Percentiles rank a stretch among this genome's conserved stretches.
These are phyloP conservation scores for Solanum bulbocastanum DNA, from an alignment of 257 asterid species.

Conservation along the genomic window DNA sequence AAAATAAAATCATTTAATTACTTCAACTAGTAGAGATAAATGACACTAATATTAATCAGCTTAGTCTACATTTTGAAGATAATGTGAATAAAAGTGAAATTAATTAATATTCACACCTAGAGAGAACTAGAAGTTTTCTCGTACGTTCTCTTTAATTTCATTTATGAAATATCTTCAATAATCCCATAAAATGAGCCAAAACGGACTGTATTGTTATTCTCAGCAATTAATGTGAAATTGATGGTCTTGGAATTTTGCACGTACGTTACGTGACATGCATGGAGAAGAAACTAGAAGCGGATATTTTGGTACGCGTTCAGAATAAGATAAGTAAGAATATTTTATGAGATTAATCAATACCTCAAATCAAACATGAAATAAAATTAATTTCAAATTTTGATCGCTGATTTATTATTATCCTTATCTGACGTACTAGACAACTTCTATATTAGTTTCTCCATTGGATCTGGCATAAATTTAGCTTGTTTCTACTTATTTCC, in stretches of 20 bases:
- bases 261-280: neutral
- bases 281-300: neutral
- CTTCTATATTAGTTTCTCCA: neutral
- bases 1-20: neutral
- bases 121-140: neutral
- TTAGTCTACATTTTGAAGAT: neutral
- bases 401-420: neutral
- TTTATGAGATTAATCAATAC: neutral
- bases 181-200: neutral
- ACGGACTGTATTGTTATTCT: neutral
- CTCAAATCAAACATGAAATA: neutral
- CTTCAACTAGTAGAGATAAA: neutral
- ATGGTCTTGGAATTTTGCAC: neutral
- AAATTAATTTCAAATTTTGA: fast-evolving
- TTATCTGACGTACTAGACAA: neutral
- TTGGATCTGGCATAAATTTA: neutral
- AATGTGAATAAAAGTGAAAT: neutral
- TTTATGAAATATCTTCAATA: neutral
- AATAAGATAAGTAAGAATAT: neutral
- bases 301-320: fast-evolving
- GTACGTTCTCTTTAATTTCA: neutral
- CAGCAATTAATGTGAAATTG: neutral
- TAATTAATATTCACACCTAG: neutral
- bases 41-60: neutral
- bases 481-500: neutral